These are phyloP conservation scores for Naganishia cerealis DNA, from an alignment of 1,284 basidiomycete species.

Conservation along the genomic window DNA sequence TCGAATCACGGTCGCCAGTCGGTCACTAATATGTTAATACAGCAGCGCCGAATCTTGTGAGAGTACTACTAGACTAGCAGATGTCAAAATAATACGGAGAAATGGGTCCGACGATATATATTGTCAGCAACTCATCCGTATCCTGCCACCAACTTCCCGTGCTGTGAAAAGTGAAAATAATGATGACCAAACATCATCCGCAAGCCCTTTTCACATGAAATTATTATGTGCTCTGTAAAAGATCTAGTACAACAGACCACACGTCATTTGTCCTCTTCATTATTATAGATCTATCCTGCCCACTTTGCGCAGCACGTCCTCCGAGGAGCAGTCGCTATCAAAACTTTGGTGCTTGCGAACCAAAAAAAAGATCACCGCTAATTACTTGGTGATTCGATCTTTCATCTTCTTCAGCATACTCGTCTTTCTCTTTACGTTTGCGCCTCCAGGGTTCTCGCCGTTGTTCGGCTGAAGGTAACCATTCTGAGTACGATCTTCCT, in stretches of 20 bases:
- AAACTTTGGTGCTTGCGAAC: no score
- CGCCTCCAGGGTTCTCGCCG: constrained; percentile 22
- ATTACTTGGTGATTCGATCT: constrained; percentile 41
- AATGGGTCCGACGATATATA: no score
- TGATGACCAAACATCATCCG: no score
- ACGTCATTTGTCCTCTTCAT: neutral
- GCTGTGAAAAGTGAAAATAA: no score
- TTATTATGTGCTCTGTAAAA: neutral
- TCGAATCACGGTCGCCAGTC: no score
- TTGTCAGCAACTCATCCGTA: no score
- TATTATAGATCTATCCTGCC: neutral
- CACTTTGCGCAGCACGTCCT: neutral
- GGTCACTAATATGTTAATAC: no score
- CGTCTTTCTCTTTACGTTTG: constrained; percentile 49
- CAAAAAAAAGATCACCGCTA: neutral
- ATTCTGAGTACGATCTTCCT: constrained; percentile 10
- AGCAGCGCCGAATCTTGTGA: no score
- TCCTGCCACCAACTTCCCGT: no score
- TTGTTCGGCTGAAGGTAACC: neutral
- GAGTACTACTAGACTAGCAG: no score
- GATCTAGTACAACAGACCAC: neutral
- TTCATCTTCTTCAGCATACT: constrained; percentile 52
- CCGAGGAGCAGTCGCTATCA: neutral
- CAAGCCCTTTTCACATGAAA: neutral
- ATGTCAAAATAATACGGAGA: no score